Conservation (phyloP, 345 rosid genomes). For the Psidium guajava region DNA sequence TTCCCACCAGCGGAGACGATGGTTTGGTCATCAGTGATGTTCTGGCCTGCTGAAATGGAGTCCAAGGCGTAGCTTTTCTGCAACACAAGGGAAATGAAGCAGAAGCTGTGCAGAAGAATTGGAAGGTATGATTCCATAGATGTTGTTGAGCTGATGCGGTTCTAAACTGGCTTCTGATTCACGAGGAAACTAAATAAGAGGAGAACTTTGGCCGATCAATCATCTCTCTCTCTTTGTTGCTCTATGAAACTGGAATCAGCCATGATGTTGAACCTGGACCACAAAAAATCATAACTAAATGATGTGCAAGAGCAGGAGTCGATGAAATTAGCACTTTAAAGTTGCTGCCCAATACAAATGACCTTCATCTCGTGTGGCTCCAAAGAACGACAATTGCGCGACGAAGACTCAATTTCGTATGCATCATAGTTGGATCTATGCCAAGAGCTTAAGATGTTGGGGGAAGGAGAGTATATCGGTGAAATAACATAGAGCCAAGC, state of each 20-base stretch:
- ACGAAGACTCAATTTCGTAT: not conserved
- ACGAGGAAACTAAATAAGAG: not conserved
- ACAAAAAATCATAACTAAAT: not conserved
- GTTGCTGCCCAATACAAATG: not conserved
- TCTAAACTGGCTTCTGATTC: not conserved
- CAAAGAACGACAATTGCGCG: rapidly evolving
- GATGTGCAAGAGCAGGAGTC: not conserved
- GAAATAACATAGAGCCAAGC: not conserved
- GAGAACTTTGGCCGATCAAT: not conserved
- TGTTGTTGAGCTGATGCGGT: not conserved
- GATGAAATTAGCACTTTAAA: not conserved
- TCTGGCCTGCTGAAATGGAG: not conserved
- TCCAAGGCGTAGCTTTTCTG: not conserved
- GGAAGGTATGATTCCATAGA: not conserved
- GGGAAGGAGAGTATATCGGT: not conserved
- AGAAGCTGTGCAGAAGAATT: not conserved
- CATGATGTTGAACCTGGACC: not conserved
- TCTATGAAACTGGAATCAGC: not conserved
- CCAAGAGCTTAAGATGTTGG: not conserved
- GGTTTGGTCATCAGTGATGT: constrained; percentile 3
- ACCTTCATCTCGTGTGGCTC: not conserved
- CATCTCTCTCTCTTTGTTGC: not conserved
- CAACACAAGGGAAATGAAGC: not conserved
- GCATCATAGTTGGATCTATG: not conserved
- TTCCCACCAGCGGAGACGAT: not conserved